A percentile compares a stretch with the other conserved stretches of the same genome.
phyloP scores from a whole-genome alignment of 805 yeast species.

The Kluyveromyces nonfermentans region DNA sequence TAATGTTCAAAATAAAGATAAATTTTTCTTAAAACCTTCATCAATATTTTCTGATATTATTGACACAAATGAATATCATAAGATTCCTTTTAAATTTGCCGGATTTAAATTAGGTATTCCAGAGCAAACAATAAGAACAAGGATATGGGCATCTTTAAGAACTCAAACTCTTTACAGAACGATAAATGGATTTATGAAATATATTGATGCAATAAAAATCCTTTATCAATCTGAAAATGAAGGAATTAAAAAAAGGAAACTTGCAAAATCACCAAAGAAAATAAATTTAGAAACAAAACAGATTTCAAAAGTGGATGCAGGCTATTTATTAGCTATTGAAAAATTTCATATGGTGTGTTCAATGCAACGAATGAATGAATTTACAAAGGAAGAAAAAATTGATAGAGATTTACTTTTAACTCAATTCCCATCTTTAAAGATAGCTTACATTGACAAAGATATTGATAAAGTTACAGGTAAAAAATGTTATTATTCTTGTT shows the following conservation, averaged over 20 bases:
- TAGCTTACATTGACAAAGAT: slow-evolving; percentile 52
- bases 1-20: background rate
- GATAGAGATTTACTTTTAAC: slow-evolving; percentile 49
- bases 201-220: slow-evolving; percentile 56
- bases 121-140: slow-evolving; percentile 49
- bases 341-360: slow-evolving; percentile 58
- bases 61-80: slow-evolving; percentile 34
- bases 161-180: slow-evolving; percentile 70
- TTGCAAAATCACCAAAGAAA: slow-evolving; percentile 27
- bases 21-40: slow-evolving; percentile 23
- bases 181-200: slow-evolving; percentile 65
- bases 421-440: slow-evolving; percentile 60
- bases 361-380: slow-evolving; percentile 50
- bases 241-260: slow-evolving; percentile 16
- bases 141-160: slow-evolving; percentile 70
- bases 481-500: slow-evolving; percentile 45
- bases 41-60: background rate
- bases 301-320: slow-evolving; percentile 34
- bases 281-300: slow-evolving; percentile 27
- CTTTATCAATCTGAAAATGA: slow-evolving; percentile 47
- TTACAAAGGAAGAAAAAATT: slow-evolving; percentile 47
- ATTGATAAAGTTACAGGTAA: slow-evolving; percentile 29
- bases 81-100: slow-evolving; percentile 54
- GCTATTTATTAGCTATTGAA: slow-evolving; percentile 40
- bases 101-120: slow-evolving; percentile 58